phyloP scores from a whole-genome alignment of 768 basidiomycete species.

The Collybia sordida region DNA sequence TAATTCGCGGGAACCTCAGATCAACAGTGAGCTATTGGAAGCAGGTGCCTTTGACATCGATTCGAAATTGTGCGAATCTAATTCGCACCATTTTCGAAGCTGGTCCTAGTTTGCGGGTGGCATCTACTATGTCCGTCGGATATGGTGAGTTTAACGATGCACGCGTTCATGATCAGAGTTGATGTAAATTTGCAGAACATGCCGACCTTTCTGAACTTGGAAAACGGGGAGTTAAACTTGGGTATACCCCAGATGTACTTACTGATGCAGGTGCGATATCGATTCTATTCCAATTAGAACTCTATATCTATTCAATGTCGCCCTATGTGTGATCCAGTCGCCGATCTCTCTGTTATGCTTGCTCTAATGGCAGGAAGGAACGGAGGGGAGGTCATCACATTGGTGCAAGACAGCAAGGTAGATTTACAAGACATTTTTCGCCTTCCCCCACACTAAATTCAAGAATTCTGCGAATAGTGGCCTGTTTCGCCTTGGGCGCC shows the following conservation, averaged over 20 bases:
- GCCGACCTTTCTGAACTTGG: conserved; percentile 62
- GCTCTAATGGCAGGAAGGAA: conserved; percentile 92
- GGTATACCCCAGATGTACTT: conserved; percentile 92
- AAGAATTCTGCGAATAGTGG: conserved; percentile 65
- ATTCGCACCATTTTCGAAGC: conserved; percentile 38
- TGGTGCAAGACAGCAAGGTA: conserved; percentile 74
- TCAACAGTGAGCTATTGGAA: conserved; percentile 72
- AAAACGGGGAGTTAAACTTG: conserved; percentile 65
- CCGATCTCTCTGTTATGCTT: conserved; percentile 88
- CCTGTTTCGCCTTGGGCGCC: conserved; percentile 77
- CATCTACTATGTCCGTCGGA: conserved; percentile 93
- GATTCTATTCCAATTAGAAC: neutral
- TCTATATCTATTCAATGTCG: neutral
- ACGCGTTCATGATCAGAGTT: neutral
- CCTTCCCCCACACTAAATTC: neutral
- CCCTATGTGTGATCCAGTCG: conserved; percentile 49
- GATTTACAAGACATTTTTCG: conserved; percentile 14
- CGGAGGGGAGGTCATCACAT: conserved; percentile 55
- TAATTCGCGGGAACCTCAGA: conserved; percentile 35
- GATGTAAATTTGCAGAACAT: conserved; percentile 59
- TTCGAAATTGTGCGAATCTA: too few species aligned
- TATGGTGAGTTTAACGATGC: conserved; percentile 51
- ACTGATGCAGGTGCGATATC: conserved; percentile 74
- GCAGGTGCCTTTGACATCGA: conserved; percentile 32
- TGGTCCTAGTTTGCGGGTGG: conserved; percentile 71